phyloP scores from a whole-genome alignment of 2,329 filamentous ascomycete genomes.

The Trichoderma sp. region DNA sequence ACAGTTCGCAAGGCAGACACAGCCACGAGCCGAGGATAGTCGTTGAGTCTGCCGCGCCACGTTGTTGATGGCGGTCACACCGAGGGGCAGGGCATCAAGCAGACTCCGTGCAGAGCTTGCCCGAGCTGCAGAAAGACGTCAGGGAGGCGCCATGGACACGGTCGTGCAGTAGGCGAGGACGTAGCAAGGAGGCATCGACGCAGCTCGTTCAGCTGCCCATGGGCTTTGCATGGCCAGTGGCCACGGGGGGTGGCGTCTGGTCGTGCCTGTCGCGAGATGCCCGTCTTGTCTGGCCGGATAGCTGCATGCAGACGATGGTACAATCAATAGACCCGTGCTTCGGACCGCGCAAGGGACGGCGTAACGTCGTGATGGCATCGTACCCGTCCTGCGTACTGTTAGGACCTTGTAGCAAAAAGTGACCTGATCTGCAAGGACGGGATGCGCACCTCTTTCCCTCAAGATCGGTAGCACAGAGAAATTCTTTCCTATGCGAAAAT shows the following conservation, averaged over 20 bases:
- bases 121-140: conserved; percentile 25
- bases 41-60: conserved; percentile 24
- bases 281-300: conserved; percentile 4
- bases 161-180: conserved; percentile 18
- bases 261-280: conserved; percentile 3
- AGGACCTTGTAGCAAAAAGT: not conserved
- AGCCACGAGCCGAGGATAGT: conserved; percentile 7
- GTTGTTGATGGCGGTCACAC: conserved; percentile 21
- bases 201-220: conserved; percentile 25
- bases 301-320: conserved; percentile 14
- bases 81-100: conserved; percentile 19
- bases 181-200: not conserved
- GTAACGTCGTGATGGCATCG: not conserved
- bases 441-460: not conserved
- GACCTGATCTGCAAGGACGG: conserved; percentile 4
- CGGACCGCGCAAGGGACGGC: not conserved
- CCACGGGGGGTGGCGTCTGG: not conserved
- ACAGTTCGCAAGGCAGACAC: conserved; percentile 27
- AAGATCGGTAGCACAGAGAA: not conserved
- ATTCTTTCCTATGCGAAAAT: not conserved
- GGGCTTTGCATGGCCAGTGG: conserved; percentile 6
- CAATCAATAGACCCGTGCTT: not conserved
- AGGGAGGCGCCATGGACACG: conserved; percentile 2
- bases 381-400: not conserved
- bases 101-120: conserved; percentile 8